Evolutionary conservation across 2,329 filamentous ascomycete species (phyloP).

Genomic region (Trichoderma pleuroti): DNA sequence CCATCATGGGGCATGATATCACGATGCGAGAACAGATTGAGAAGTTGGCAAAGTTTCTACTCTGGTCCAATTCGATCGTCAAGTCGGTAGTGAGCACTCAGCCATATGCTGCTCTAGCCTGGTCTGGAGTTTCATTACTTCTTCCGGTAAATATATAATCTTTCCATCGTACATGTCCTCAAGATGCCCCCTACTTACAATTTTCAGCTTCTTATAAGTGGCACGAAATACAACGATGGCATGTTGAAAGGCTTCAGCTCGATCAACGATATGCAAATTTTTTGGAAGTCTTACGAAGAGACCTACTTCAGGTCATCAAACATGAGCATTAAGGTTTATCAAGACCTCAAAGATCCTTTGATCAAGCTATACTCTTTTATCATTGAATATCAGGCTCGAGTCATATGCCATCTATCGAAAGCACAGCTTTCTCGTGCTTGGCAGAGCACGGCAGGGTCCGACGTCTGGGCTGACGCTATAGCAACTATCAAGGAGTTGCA

Average conservation of each 20-base stretch:
- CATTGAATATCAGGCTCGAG: conserved; percentile 14
- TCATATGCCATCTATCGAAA: conserved; percentile 20
- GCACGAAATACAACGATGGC: conserved; percentile 19
- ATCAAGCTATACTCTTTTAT: conserved; percentile 8
- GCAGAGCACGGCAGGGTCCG: conserved; percentile 14
- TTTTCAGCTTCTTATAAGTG: conserved; percentile 20
- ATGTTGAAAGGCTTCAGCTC: conserved; percentile 26
- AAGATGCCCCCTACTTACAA: not conserved
- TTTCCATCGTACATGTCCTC: not conserved
- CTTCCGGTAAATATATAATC: conserved; percentile 21
- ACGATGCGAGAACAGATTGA: conserved; percentile 25
- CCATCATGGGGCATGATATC: conserved; percentile 22
- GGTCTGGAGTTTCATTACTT: conserved; percentile 26
- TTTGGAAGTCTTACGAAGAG: conserved; percentile 23
- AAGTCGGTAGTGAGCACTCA: conserved; percentile 24
- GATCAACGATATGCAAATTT: conserved; percentile 21
- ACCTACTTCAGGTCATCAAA: not conserved
- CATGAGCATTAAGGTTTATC: not conserved
- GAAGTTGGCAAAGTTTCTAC: conserved; percentile 24
- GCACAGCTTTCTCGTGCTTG: conserved; percentile 22
- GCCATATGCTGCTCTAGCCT: conserved; percentile 27
- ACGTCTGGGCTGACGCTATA: conserved; percentile 17
- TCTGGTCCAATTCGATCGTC: conserved; percentile 25
- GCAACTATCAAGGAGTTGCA: not conserved
- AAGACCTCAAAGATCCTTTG: not conserved